These are phyloP conservation scores for Phyllosticta citriasiana DNA, from an alignment of 2,329 filamentous ascomycete genomes.

Conservation along the genomic window DNA sequence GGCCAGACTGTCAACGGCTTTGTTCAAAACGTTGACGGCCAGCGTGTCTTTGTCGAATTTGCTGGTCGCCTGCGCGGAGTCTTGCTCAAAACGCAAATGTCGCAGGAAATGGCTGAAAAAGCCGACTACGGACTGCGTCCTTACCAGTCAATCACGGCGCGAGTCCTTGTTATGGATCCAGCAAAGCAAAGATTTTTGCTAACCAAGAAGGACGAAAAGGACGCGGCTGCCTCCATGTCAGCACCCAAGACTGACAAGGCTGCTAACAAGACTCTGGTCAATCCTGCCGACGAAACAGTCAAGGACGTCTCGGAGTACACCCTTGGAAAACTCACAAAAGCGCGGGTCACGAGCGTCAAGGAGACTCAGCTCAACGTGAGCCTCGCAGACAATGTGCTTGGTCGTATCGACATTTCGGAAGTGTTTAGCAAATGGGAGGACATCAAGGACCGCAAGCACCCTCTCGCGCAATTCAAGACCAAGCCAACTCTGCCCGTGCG, in stretches of 20 bases:
- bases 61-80: slow-evolving; percentile 66
- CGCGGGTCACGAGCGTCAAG: slow-evolving; percentile 73
- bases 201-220: slow-evolving; percentile 45
- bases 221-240: slow-evolving; percentile 26
- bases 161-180: slow-evolving; percentile 61
- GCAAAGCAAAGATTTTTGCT: slow-evolving; percentile 60
- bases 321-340: slow-evolving; percentile 64
- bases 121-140: slow-evolving; percentile 71
- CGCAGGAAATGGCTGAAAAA: slow-evolving; percentile 56
- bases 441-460: slow-evolving; percentile 71
- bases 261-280: slow-evolving; percentile 34
- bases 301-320: slow-evolving; percentile 60
- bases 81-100: slow-evolving; percentile 67
- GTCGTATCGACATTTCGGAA: slow-evolving; percentile 88
- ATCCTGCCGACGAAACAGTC: slow-evolving; percentile 56
- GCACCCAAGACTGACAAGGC: slow-evolving; percentile 15
- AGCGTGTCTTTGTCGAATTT: slow-evolving; percentile 80
- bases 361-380: slow-evolving; percentile 87
- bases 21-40: slow-evolving; percentile 68
- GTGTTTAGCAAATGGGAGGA: slow-evolving; percentile 82
- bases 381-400: slow-evolving; percentile 77
- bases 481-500: slow-evolving; percentile 65
- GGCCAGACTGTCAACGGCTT: slow-evolving; percentile 66
- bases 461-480: slow-evolving; percentile 62
- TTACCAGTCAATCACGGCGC: slow-evolving; percentile 64